Evolutionary conservation across 345 rosid species (phyloP).

Genomic region (Bruguiera parviflora): DNA sequence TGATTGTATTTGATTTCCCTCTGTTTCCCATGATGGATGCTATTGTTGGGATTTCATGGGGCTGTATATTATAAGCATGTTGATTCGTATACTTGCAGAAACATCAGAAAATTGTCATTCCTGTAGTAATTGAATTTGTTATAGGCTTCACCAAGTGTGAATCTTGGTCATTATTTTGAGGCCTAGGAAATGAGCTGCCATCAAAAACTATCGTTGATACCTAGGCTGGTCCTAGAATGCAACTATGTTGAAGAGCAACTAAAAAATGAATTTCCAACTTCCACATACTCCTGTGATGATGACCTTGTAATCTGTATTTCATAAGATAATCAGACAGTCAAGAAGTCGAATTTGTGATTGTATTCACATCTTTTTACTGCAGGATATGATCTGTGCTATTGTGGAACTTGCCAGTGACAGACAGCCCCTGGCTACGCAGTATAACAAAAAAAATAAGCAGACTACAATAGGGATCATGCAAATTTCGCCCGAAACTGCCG

Average conservation of each 20-base stretch:
- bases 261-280: not conserved
- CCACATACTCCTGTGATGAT: not conserved
- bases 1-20: too few species aligned
- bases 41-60: too few species aligned
- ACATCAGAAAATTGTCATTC: too few species aligned
- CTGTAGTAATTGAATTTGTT: too few species aligned
- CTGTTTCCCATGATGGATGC: too few species aligned
- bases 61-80: too few species aligned
- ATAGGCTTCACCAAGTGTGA: not conserved
- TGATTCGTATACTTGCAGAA: too few species aligned
- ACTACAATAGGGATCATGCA: slow-evolving; percentile 78
- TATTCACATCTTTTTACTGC: slow-evolving; percentile 23
- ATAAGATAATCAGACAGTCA: not conserved
- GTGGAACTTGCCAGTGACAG: slow-evolving; percentile 93
- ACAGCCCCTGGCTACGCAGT: slow-evolving; percentile 56
- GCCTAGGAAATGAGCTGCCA: not conserved
- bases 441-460: slow-evolving; percentile 67
- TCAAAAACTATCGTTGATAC: not conserved
- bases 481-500: slow-evolving; percentile 60
- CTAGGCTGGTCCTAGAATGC: not conserved
- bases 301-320: not conserved
- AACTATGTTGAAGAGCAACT: not conserved
- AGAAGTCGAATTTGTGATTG: not conserved
- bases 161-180: not conserved
- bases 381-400: slow-evolving; percentile 88